These are phyloP conservation scores for Triticum aestivum DNA, from an alignment of 176 grass and related monocot species.

Conservation along the genomic window IWGSC_CS_RefSeq_v2.1 NC_057803.1:206994538-206995037, in stretches of 20 bases:
- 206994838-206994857: background rate
- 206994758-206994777: background rate
- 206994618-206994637: background rate
- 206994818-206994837: background rate
- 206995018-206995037: background rate
- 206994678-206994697: no score
- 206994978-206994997: conserved; percentile 10
- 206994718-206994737: background rate
- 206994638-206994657: background rate
- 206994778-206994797: background rate
- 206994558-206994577: background rate
- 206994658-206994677: background rate
- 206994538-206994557: no score
- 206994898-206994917: background rate
- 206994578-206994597: background rate
- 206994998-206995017: background rate
- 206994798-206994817: background rate
- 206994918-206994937: background rate
- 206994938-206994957: background rate
- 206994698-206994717: background rate
- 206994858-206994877: background rate
- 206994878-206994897: background rate
- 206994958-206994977: background rate
- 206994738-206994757: background rate
- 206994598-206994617: background rate